Conservation (phyloP, 441 rosid genomes). For the Euphorbia corollata region DNA sequence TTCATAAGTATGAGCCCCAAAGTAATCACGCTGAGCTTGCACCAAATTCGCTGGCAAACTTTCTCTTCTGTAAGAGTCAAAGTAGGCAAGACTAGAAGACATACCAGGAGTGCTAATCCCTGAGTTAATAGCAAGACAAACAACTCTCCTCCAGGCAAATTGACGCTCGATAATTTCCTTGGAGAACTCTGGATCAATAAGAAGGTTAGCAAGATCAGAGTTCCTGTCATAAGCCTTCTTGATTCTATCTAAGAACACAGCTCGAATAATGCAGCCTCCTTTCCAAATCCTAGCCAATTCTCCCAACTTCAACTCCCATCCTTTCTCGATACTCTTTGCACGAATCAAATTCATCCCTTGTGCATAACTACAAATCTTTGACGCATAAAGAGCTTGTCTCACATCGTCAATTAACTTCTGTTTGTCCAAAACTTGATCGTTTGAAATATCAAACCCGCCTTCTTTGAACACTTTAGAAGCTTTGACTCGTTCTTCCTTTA, state of each 20-base stretch:
- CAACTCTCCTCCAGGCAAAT: conserved; percentile 85
- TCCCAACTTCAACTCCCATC: conserved; percentile 78
- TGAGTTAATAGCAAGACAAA: conserved; percentile 70
- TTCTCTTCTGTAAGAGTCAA: conserved; percentile 75
- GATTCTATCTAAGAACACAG: conserved; percentile 81
- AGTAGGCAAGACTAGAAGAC: conserved; percentile 91
- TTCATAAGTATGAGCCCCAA: conserved; percentile 90
- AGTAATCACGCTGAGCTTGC: conserved; percentile 88
- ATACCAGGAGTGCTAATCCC: conserved; percentile 92
- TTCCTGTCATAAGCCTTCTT: conserved; percentile 89
- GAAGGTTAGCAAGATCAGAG: conserved; percentile 72
- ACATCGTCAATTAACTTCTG: conserved; percentile 66
- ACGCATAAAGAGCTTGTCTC: conserved; percentile 80
- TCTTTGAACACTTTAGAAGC: conserved; percentile 75
- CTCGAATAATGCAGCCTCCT: conserved; percentile 93
- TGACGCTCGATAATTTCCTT: conserved; percentile 83
- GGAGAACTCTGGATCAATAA: conserved; percentile 88
- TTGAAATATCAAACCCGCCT: conserved; percentile 59
- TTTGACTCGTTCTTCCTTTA: conserved; percentile 80
- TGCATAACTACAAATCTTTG: conserved; percentile 91
- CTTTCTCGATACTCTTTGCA: conserved; percentile 77
- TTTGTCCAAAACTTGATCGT: conserved; percentile 67
- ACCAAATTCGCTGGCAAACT: conserved; percentile 81
- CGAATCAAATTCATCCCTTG: conserved; percentile 94
- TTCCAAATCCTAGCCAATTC: conserved; percentile 92